These are phyloP conservation scores for Eutrema salsugineum DNA, from an alignment of 441 rosid species.

Conservation along the genomic window DNA sequence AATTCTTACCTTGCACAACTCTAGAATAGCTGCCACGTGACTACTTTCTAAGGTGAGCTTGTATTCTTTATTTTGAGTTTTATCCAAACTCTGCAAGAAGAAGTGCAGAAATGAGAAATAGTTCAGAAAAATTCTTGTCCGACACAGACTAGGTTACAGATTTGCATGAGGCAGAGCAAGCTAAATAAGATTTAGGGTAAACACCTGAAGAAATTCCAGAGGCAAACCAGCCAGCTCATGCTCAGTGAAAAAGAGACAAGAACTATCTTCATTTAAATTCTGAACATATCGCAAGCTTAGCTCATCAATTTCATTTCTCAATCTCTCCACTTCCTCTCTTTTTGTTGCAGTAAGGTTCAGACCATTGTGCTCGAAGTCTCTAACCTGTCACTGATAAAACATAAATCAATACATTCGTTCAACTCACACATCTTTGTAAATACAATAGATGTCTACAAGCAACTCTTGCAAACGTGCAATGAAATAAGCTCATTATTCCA, in stretches of 20 bases:
- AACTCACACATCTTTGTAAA: conserved; percentile 11
- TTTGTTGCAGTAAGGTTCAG: conserved; percentile 77
- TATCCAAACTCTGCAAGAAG: conserved; percentile 63
- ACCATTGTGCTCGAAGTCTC: conserved; percentile 89
- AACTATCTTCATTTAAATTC: conserved; percentile 68
- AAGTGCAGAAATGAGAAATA: conserved; percentile 3
- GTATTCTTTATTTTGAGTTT: conserved; percentile 59
- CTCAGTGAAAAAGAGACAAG: conserved; percentile 64
- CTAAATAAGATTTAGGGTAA: conserved; percentile 4
- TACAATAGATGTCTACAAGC: not conserved
- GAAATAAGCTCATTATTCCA: not conserved
- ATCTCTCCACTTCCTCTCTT: conserved; percentile 76
- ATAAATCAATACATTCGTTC: conserved; percentile 38
- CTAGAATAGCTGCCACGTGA: conserved; percentile 69
- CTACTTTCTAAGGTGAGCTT: conserved; percentile 65
- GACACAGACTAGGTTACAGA: not conserved
- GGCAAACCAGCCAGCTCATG: conserved; percentile 80
- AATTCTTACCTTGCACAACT: conserved; percentile 75
- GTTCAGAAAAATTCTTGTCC: conserved; percentile 9
- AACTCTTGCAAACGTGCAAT: not conserved
- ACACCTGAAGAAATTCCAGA: conserved; percentile 68
- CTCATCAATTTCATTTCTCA: conserved; percentile 71
- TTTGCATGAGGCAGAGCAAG: not conserved
- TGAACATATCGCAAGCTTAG: conserved; percentile 65
- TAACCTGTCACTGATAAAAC: conserved; percentile 88